Base-by-base conservation (phyloP, 768 basidiomycete species). In the Bullera alba region DNA sequence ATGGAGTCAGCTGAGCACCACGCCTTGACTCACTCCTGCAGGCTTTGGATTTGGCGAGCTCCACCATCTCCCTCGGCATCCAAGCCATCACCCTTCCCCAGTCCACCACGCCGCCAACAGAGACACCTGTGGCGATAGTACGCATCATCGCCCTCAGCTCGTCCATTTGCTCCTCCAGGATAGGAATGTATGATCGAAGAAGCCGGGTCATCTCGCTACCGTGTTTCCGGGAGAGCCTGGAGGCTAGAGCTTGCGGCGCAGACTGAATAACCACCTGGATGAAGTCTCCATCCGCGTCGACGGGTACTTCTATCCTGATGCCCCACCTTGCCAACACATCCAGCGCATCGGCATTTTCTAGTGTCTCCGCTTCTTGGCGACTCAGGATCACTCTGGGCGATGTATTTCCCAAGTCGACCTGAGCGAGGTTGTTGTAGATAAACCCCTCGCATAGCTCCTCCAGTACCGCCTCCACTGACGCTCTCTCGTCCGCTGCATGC, bases 401-500 rank as follows among this genome's bases (percentile, higher is more conserved):
- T 0, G 70, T 75, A 48, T 86, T 69, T 1, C 8, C 19, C 48
- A 75, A 64, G 60, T 70, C 75, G 54, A 70, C 69, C 0, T 55
- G 53, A 8, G 69, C 62, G 56, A 75, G 71, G 39, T 72, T 75
- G 48, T 77, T 67, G 16, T 47, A 51, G 54, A 83, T 36, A 34
- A 70, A 89, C 14, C 82, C 83, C 41, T 77, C 68, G 72, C 87
- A 90, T n/a, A 90, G 67, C 41, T 81, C 80, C 55, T 77, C 78
- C 59, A 93, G 77, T 69, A 87, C 85, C 23, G 75, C 73, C 74
- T 99, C 95, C 51, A 97, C 87, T 19, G 92, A 82, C 38, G 96
- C 76, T 19, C 95, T 83, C 73, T 99, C 95, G 67, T 95, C 89
- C n/a, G 92, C 93, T 12, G 95, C 95, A 69, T 99, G 95, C 71